Percentiles rank a stretch among this genome's conserved stretches.
phyloP scores from a whole-genome alignment of 1,284 basidiomycete species.

The Phenoliferia sp. region DNA sequence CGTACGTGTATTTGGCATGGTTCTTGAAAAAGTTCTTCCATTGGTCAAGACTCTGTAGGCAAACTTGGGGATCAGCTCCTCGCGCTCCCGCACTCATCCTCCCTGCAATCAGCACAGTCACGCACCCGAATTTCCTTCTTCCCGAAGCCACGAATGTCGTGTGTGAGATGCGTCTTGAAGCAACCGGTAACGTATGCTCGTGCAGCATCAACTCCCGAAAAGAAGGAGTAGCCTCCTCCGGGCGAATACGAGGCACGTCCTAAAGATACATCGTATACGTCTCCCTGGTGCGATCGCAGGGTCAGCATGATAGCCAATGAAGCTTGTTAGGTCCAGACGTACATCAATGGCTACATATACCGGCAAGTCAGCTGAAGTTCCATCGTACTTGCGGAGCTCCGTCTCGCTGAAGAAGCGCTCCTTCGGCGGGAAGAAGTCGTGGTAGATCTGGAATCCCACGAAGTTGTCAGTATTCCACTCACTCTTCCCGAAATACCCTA shows the following conservation, averaged over 20 bases:
- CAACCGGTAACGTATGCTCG: constrained; percentile 89
- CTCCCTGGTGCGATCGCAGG: constrained; percentile 47
- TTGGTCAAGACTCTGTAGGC: constrained; percentile 61
- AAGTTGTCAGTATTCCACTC: no score
- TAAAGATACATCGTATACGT: constrained; percentile 77
- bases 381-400: constrained; percentile 68
- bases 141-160: constrained; percentile 76
- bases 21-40: constrained; percentile 81
- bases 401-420: constrained; percentile 11
- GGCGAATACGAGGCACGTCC: constrained; percentile 41
- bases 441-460: no score
- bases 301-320: not conserved
- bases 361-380: constrained; percentile 61
- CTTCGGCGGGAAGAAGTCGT: not conserved
- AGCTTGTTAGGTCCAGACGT: not conserved
- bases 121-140: constrained; percentile 59
- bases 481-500: no score
- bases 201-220: constrained; percentile 83
- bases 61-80: not conserved
- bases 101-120: not conserved
- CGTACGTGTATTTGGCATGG: constrained; percentile 41
- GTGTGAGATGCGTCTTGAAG: constrained; percentile 77
- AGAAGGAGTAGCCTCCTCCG: constrained; percentile 76
- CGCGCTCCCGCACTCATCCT: not conserved
- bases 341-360: constrained; percentile 64